Base-by-base conservation (phyloP, 306 rosid species). In the Dryas alaskensis region DNA sequence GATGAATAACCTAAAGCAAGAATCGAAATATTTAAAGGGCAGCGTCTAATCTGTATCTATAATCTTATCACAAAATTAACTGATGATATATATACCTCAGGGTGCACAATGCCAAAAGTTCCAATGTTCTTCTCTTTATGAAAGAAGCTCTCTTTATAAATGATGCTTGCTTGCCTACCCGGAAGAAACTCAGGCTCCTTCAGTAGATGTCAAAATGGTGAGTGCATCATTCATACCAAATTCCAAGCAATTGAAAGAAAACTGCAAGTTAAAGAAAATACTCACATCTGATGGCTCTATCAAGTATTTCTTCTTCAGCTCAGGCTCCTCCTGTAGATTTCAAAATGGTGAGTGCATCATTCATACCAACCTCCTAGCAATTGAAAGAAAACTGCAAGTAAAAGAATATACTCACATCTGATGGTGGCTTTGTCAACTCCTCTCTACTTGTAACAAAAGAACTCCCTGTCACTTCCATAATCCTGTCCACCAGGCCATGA, bases 121-220 rank as follows among this genome's bases (percentile, higher is more conserved):
- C 98, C 98, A 75, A 89, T 73, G 19, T 69, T 82, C 58, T 81
- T 88, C 79, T 90, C 97, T 60, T 22, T 22, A 22, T 22, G 22
- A 22, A 22, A 22, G 22, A 22, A 22, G 22, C 22, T 88, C 79
- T 90, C 97, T 60, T 81, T 87, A 76, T 80, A 89, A 61, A 84
- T 80, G 75, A 94, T 74, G 80, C 83, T 89, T 48, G 98, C 97
- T 87, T 91, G 98, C 78, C 91, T 78, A 54, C 94, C 90, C 31
- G 79, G 72, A 72, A 94, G 95, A 89, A 88, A 94, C 84, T 94
- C 95, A 0, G 97, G 97, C 57, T 94, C 97, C 98, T 94, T 77
- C 81, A 82, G 67, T 50, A 76, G 48, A 66, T 51, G 22, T 19
- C 55, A 78, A 65, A 54, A 59, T 12, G 51, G 53, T 3, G 4